These are phyloP conservation scores for Fagus crenata DNA, from an alignment of 306 rosid species.

Conservation along the genomic window DNA sequence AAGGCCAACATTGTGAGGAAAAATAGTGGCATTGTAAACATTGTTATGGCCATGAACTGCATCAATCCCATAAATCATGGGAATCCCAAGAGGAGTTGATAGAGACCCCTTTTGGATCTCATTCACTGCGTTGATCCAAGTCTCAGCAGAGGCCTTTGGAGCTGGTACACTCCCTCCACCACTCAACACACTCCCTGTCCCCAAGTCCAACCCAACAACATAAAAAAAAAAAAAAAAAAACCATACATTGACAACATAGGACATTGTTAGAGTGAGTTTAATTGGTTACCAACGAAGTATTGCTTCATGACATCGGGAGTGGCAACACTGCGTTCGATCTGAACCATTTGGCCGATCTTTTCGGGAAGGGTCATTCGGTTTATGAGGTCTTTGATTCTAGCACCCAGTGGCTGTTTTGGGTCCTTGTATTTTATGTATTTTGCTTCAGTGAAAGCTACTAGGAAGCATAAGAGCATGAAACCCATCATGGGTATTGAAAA, in stretches of 20 bases:
- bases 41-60: conserved; percentile 97
- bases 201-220: background rate
- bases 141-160: conserved; percentile 65
- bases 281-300: conserved; percentile 65
- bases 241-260: background rate
- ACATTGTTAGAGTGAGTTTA: background rate
- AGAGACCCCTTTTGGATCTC: conserved; percentile 72
- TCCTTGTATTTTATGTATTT: conserved; percentile 66
- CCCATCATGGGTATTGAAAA: conserved; percentile 43
- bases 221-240: background rate
- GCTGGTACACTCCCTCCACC: conserved; percentile 99
- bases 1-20: conserved; percentile 93
- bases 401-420: conserved; percentile 56
- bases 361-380: conserved; percentile 68
- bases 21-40: conserved; percentile 77
- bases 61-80: conserved; percentile 96
- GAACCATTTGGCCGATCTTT: conserved; percentile 92
- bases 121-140: conserved; percentile 80
- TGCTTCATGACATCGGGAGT: conserved; percentile 63
- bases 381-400: conserved; percentile 71
- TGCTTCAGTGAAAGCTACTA: conserved; percentile 51
- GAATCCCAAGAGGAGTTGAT: conserved; percentile 87
- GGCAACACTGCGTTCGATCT: conserved; percentile 73
- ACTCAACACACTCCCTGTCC: conserved; percentile 91
- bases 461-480: conserved; percentile 50